phyloP scores from a whole-genome alignment of 1,284 basidiomycete species.

The Rhodotorula sp. region DNA sequence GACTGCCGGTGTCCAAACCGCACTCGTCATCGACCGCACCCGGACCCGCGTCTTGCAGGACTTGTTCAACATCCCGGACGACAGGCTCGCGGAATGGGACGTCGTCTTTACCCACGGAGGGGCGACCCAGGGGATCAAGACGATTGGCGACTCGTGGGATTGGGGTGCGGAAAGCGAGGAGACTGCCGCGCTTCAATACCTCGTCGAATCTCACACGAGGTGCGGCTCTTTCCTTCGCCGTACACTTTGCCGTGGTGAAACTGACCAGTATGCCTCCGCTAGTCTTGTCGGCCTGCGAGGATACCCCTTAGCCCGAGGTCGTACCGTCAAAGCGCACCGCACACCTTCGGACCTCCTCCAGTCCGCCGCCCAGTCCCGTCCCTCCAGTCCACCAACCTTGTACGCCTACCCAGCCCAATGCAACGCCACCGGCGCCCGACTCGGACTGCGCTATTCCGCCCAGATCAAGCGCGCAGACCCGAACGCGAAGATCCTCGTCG shows the following conservation, averaged over 20 bases:
- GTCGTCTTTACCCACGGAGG: conserved; percentile 74
- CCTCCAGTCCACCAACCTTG: conserved; percentile 9
- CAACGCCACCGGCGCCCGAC: conserved; percentile 34
- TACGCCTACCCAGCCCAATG: conserved; percentile 37
- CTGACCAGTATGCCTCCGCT: not conserved
- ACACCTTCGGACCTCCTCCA: conserved; percentile 5
- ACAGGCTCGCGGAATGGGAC: conserved; percentile 65
- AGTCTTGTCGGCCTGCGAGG: conserved; percentile 78
- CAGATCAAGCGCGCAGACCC: conserved; percentile 29
- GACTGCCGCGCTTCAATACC: conserved; percentile 57
- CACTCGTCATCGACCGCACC: conserved; percentile 39
- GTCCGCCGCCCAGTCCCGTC: conserved; percentile 37
- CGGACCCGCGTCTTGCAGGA: conserved; percentile 44
- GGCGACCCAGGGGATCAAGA: conserved; percentile 71
- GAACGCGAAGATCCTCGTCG: conserved; percentile 41
- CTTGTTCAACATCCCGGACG: conserved; percentile 57
- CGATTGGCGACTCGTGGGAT: conserved; percentile 75
- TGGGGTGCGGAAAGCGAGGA: conserved; percentile 49
- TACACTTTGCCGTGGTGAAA: no score
- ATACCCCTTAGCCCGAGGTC: conserved; percentile 61
- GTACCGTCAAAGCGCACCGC: conserved; percentile 63
- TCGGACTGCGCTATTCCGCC: conserved; percentile 20
- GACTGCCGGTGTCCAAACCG: conserved; percentile 42
- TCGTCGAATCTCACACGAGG: conserved; percentile 70
- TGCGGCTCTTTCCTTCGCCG: not conserved